Conservation (phyloP, 805 yeast species). For the Schwanniomyces occidentalis region DNA sequence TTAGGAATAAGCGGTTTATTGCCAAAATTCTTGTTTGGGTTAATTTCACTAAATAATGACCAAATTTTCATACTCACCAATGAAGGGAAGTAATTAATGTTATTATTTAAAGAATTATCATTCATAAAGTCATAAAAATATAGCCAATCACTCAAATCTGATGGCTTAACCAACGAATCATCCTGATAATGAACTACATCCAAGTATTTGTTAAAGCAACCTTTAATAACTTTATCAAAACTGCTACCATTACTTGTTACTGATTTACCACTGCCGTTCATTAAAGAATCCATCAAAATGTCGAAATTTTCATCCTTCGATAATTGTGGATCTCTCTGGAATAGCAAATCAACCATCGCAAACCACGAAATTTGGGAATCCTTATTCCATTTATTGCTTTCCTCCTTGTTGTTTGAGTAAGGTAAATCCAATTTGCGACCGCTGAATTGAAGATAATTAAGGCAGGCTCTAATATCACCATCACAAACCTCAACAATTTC, state of each 20-base stretch:
- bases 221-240: slow-evolving; percentile 64
- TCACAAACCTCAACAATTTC: slow-evolving; percentile 71
- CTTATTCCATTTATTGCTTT: slow-evolving; percentile 37
- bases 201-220: slow-evolving; percentile 70
- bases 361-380: slow-evolving; percentile 72
- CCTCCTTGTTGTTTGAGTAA: slow-evolving; percentile 1
- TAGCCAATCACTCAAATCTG: slow-evolving; percentile 72
- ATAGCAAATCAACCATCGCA: slow-evolving; percentile 59
- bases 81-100: slow-evolving; percentile 53
- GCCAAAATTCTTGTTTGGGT: slow-evolving; percentile 21
- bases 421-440: slow-evolving; percentile 16
- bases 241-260: slow-evolving; percentile 37
- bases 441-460: slow-evolving; percentile 77
- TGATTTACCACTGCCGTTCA: slow-evolving; percentile 38
- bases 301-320: slow-evolving; percentile 50
- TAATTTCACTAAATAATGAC: slow-evolving; percentile 63
- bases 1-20: slow-evolving; percentile 29
- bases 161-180: slow-evolving; percentile 58
- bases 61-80: slow-evolving; percentile 62
- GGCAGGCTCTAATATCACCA: slow-evolving; percentile 82
- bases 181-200: slow-evolving; percentile 62
- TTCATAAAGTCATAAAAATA: slow-evolving; percentile 64
- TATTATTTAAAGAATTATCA: slow-evolving; percentile 29
- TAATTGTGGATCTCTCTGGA: slow-evolving; percentile 49
- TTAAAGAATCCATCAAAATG: slow-evolving; percentile 46